Evolutionary conservation across 31 red algal species (phyloP), one percentile per base, ranked within the genome.

Genomic region (Asparagopsis taxiformis): DNA sequence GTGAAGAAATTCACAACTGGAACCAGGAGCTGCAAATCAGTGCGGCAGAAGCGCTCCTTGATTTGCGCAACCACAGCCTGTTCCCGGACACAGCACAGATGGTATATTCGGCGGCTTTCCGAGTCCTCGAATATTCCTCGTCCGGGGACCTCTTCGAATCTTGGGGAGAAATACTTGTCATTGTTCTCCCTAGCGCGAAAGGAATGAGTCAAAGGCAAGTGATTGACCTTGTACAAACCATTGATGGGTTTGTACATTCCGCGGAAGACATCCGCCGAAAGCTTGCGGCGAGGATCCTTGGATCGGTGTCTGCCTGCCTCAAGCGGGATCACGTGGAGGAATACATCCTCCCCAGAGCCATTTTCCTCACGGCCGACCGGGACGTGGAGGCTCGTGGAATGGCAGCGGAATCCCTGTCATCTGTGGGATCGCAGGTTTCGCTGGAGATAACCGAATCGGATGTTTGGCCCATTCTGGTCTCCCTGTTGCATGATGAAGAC

Each of bases 381-480:
- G 61, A 87, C 69, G 51, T 67, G 22, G 80, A 77, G 19, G 91
- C 89, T 35, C 60, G 83, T 36, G 91, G 91, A 19, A 94, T 84
- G 74, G 69, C 77, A 10, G 83, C 76, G 28, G 91, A 94, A 63
- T 88, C 91, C 44, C 58, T 94, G 48, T 72, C 84, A 34, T 79
- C 55, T 13, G 59, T 94, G 35, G 91, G 84, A 48, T 74, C 79
- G n/a, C 24, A 67, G 2, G 34, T 94, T 29, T 57, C 54, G 3
- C 31, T 83, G 22, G 26, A 50, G 13, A 30, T 70, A 60, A 60
- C 70, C 7, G 75, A 93, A 51, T 70, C 30, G 8, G 51, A 68
- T 43, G 23, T 88, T 19, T 94, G 91, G 91, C 78, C 79, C 25
- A 72, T 31, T 5, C 29, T 94, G 0, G 9, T 76, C 23, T 32